phyloP scores from a whole-genome alignment of 768 basidiomycete species.

The Rhodotorula paludigena region DNA sequence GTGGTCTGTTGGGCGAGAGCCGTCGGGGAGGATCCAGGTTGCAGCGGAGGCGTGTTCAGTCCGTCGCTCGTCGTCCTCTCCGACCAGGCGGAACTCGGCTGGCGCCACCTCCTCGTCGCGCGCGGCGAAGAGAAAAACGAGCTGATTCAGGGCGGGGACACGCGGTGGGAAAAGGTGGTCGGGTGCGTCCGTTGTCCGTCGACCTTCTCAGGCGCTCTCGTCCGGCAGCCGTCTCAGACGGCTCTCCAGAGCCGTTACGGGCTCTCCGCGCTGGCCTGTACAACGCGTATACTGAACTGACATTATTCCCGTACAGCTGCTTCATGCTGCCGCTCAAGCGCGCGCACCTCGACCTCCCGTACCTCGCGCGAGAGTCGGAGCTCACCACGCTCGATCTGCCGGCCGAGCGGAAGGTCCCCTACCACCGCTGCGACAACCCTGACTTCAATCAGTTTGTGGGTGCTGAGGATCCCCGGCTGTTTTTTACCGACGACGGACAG shows the following conservation, averaged over 20 bases:
- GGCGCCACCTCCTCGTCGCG: constrained; percentile 17
- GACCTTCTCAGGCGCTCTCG: too few species aligned
- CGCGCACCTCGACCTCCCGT: constrained; percentile 13
- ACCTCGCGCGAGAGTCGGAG: constrained; percentile 24
- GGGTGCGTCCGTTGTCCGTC: constrained; percentile 2
- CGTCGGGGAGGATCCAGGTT: not conserved
- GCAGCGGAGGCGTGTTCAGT: constrained; percentile 19
- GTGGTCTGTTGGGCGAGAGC: not conserved
- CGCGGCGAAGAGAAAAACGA: constrained; percentile 25
- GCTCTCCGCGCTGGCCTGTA: not conserved
- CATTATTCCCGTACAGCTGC: not conserved
- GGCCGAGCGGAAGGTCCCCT: constrained; percentile 18
- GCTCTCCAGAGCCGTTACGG: too few species aligned
- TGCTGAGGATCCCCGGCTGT: constrained; percentile 24
- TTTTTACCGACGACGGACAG: constrained; percentile 26
- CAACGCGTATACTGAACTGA: not conserved
- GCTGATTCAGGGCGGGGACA: constrained; percentile 21
- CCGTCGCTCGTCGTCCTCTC: constrained; percentile 9
- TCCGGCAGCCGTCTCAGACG: too few species aligned
- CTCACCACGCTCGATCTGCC: constrained; percentile 23
- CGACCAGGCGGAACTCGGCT: not conserved
- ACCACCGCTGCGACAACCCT: constrained; percentile 6
- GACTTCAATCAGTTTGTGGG: constrained; percentile 21
- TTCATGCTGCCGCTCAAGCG: constrained; percentile 19
- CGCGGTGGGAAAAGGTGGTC: constrained; percentile 13